Evolutionary conservation across 768 basidiomycete species (phyloP).

Genomic region (Mycena maculata): DNA sequence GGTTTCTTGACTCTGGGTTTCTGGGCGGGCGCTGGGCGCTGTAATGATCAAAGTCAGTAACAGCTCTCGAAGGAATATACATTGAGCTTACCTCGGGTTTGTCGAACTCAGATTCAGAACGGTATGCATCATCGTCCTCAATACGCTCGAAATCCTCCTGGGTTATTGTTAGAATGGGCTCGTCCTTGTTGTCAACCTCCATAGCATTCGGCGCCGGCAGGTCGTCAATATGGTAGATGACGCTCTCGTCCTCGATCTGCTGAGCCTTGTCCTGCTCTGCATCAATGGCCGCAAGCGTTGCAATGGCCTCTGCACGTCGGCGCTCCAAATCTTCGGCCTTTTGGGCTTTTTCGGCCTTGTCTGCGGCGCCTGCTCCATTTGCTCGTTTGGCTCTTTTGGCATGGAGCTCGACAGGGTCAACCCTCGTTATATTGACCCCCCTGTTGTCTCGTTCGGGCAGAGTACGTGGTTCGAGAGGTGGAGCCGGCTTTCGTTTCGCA

Average conservation of each 20-base stretch:
- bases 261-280: not conserved
- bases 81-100: not conserved
- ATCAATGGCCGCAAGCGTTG: not conserved
- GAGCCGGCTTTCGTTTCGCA: not conserved
- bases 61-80: not conserved
- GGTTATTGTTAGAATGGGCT: not conserved
- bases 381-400: not conserved
- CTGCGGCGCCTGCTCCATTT: not conserved
- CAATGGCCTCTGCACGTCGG: not conserved
- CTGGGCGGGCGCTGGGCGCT: not conserved
- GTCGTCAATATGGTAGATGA: not conserved
- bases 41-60: not conserved
- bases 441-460: not conserved
- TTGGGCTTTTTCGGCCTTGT: not conserved
- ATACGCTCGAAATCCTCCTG: conserved; percentile 1
- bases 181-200: not conserved
- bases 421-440: not conserved
- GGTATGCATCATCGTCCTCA: conserved; percentile 5
- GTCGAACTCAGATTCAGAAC: not conserved
- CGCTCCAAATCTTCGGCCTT: no score
- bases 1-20: no score
- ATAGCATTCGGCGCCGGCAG: not conserved
- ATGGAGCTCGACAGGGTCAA: not conserved
- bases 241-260: not conserved
- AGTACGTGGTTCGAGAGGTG: not conserved